Conservation (phyloP, 441 rosid species). For the Omphalea diandra region DNA sequence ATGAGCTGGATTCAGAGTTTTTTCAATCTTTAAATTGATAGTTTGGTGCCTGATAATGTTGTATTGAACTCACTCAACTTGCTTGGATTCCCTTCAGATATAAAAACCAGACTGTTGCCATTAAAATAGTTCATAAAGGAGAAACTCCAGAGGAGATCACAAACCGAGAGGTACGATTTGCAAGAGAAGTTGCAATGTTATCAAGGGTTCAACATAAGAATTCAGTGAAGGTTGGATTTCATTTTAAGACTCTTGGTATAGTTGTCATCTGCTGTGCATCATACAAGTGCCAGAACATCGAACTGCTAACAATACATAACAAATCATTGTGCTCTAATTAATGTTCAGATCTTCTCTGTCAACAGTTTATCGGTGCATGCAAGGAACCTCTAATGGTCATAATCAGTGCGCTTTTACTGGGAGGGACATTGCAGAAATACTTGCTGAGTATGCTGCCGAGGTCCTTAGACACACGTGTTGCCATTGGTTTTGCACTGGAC, state of each 20-base stretch:
- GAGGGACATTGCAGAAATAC: slow-evolving; percentile 82
- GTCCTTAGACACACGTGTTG: slow-evolving; percentile 59
- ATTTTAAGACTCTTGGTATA: background rate
- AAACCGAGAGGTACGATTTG: slow-evolving; percentile 67
- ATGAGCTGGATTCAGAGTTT: background rate
- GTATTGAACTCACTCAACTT: background rate
- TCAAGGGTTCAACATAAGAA: slow-evolving; percentile 87
- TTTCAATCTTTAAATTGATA: background rate
- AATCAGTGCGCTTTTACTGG: slow-evolving; percentile 78
- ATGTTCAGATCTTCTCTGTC: slow-evolving; percentile 2
- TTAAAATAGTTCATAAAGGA: slow-evolving; percentile 71
- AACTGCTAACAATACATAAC: background rate
- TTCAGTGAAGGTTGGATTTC: slow-evolving; percentile 70
- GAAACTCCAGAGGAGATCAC: slow-evolving; percentile 76
- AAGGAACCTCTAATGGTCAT: slow-evolving; percentile 89
- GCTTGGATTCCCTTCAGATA: slow-evolving; percentile 39
- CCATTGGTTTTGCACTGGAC: slow-evolving; percentile 78
- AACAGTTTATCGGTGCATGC: slow-evolving; percentile 91
- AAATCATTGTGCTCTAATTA: background rate
- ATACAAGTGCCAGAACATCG: background rate
- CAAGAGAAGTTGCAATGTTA: slow-evolving; percentile 82
- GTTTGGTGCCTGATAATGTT: background rate
- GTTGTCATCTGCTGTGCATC: background rate
- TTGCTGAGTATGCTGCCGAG: slow-evolving; percentile 61
- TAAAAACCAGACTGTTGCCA: slow-evolving; percentile 73